Evolutionary conservation across 2,329 filamentous ascomycete species (phyloP).

Genomic region (Cytospora mali): DNA sequence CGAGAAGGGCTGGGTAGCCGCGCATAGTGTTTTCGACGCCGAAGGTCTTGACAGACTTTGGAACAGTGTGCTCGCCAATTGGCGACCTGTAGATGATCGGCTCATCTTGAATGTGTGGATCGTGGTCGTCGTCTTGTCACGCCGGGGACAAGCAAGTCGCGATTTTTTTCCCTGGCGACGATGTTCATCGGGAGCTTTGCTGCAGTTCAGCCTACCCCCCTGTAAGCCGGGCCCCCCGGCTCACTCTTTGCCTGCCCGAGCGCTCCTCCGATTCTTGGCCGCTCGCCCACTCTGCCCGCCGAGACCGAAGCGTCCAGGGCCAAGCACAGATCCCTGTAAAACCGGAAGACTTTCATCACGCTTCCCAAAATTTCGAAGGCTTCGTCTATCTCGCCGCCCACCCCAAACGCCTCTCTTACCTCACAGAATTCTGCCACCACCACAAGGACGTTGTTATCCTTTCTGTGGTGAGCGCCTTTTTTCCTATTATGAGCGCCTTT

Average conservation of each 20-base stretch:
- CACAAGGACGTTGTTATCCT: constrained; percentile 14
- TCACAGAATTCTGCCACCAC: constrained; percentile 12
- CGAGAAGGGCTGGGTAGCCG: constrained; percentile 24
- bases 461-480: constrained; percentile 32
- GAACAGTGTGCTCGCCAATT: constrained; percentile 45
- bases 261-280: constrained; percentile 25
- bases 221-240: constrained; percentile 16
- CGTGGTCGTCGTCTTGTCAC: constrained; percentile 34
- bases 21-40: constrained; percentile 21
- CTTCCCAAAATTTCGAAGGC: constrained; percentile 24
- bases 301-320: neutral
- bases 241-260: constrained; percentile 21
- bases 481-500: constrained; percentile 51
- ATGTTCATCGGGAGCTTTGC: constrained; percentile 6
- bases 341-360: constrained; percentile 20
- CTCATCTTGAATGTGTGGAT: constrained; percentile 42
- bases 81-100: constrained; percentile 46
- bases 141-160: constrained; percentile 24
- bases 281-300: constrained; percentile 20
- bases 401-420: neutral
- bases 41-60: constrained; percentile 35
- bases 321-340: constrained; percentile 20
- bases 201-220: constrained; percentile 15
- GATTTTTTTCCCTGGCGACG: constrained; percentile 14
- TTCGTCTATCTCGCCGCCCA: constrained; percentile 1